Conservation (phyloP, 2,329 filamentous ascomycete genomes). For the Xylaria sp. region DNA sequence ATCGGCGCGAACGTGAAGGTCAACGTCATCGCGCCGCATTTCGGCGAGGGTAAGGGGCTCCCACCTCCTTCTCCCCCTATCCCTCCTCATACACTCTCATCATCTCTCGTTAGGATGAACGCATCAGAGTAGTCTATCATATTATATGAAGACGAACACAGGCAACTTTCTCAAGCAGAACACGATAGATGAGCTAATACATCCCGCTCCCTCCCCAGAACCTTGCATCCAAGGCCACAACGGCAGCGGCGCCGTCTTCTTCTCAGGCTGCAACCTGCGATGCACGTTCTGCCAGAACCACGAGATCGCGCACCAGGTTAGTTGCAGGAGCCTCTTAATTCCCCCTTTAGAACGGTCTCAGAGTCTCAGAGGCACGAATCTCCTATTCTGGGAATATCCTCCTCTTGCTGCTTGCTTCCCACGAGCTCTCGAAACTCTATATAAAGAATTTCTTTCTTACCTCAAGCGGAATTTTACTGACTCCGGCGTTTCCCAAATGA, state of each 20-base stretch:
- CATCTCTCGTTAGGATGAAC: neutral
- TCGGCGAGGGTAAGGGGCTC: conserved; percentile 71
- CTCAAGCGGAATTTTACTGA: too few relatives aligned
- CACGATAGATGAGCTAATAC: conserved; percentile 23
- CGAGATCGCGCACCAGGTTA: conserved; percentile 84
- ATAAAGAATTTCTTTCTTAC: too few relatives aligned
- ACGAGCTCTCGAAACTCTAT: too few relatives aligned
- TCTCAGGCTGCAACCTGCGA: conserved; percentile 77
- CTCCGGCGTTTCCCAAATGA: too few relatives aligned
- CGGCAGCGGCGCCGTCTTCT: conserved; percentile 83
- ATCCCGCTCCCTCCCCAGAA: conserved; percentile 60
- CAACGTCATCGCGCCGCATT: conserved; percentile 86
- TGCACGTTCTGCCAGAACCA: conserved; percentile 86
- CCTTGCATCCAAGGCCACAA: conserved; percentile 85
- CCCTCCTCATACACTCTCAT: neutral
- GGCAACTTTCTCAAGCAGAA: neutral
- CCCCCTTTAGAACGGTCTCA: too few relatives aligned
- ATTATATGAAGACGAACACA: neutral
- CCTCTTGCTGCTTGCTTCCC: too few relatives aligned
- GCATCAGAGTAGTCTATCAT: neutral
- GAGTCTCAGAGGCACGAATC: too few relatives aligned
- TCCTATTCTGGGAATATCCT: too few relatives aligned
- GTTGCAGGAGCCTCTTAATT: too few relatives aligned
- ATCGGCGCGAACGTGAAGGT: conserved; percentile 79
- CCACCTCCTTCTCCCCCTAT: neutral